These are phyloP conservation scores for Paracamarosporium sp. DNA, from an alignment of 2,329 filamentous ascomycete genomes.

Conservation along the genomic window DNA sequence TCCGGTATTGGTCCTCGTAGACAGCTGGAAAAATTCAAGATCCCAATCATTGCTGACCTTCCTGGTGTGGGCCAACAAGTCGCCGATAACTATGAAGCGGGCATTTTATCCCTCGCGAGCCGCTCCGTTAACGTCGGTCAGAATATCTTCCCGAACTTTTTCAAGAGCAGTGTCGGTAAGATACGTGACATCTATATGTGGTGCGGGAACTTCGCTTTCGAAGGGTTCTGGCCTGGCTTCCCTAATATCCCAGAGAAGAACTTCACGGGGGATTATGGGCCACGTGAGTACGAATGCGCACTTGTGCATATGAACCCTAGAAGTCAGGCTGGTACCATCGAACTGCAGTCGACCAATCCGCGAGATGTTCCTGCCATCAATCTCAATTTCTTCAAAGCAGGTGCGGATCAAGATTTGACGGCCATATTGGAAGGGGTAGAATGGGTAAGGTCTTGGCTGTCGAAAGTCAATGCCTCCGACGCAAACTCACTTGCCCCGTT, in stretches of 20 bases:
- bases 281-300: conserved; percentile 41
- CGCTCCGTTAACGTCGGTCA: conserved; percentile 19
- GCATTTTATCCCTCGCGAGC: conserved; percentile 19
- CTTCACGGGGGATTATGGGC: conserved; percentile 27
- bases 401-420: conserved; percentile 54
- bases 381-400: conserved; percentile 49
- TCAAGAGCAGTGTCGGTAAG: conserved; percentile 25
- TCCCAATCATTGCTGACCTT: conserved; percentile 60
- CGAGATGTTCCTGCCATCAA: conserved; percentile 67
- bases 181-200: conserved; percentile 39
- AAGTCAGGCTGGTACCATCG: conserved; percentile 68
- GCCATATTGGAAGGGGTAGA: conserved; percentile 64
- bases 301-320: conserved; percentile 62
- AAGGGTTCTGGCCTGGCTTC: conserved; percentile 37
- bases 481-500: conserved; percentile 48
- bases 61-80: conserved; percentile 69
- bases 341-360: conserved; percentile 66
- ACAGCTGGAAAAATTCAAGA: conserved; percentile 60
- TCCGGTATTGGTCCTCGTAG: conserved; percentile 64
- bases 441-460: conserved; percentile 54
- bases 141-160: conserved; percentile 45
- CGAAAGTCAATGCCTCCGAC: conserved; percentile 29
- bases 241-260: conserved; percentile 26
- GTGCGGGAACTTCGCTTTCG: conserved; percentile 35
- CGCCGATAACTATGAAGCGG: conserved; percentile 63